Conservation (phyloP, 495 filamentous ascomycete species). For the Tuber magnatum region DNA sequence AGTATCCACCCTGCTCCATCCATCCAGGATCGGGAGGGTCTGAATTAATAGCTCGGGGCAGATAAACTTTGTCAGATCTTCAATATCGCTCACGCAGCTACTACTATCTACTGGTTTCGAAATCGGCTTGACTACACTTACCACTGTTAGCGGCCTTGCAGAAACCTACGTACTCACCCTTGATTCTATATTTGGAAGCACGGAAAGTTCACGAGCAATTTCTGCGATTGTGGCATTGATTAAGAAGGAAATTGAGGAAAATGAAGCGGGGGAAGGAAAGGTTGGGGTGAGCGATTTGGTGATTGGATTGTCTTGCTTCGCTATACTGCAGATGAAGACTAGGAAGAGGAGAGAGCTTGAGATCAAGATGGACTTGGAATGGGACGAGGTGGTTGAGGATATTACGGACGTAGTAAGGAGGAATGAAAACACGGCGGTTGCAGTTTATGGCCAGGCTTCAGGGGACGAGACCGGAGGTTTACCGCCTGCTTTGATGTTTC, state of each 20-base stretch:
- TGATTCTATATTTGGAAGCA: slow-evolving; percentile 68
- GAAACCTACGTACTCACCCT: slow-evolving; percentile 60
- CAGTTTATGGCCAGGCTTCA: slow-evolving; percentile 42
- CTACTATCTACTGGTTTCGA: slow-evolving; percentile 58
- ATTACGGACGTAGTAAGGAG: slow-evolving; percentile 43
- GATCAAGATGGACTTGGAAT: slow-evolving; percentile 57
- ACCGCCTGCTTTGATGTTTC: slow-evolving; percentile 35
- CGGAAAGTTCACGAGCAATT: slow-evolving; percentile 73
- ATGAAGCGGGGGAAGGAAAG: slow-evolving; percentile 53
- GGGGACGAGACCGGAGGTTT: slow-evolving; percentile 16
- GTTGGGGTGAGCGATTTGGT: slow-evolving; percentile 61
- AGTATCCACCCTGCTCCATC: slow-evolving; percentile 6
- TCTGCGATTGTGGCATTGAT: slow-evolving; percentile 69
- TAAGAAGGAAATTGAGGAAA: slow-evolving; percentile 61
- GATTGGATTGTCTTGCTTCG: slow-evolving; percentile 61
- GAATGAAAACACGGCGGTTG: slow-evolving; percentile 53
- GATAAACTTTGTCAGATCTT: slow-evolving; percentile 37
- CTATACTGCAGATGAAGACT: slow-evolving; percentile 63
- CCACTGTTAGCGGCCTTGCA: slow-evolving; percentile 55
- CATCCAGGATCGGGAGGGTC: neutral
- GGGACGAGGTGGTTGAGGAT: slow-evolving; percentile 72
- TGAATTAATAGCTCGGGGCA: slow-evolving; percentile 13
- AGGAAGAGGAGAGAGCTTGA: slow-evolving; percentile 54
- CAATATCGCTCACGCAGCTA: slow-evolving; percentile 39
- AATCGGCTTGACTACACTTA: slow-evolving; percentile 57